These are phyloP conservation scores for Ophiostoma ips DNA, from an alignment of 2,329 filamentous ascomycete genomes.

Conservation along the genomic window DNA sequence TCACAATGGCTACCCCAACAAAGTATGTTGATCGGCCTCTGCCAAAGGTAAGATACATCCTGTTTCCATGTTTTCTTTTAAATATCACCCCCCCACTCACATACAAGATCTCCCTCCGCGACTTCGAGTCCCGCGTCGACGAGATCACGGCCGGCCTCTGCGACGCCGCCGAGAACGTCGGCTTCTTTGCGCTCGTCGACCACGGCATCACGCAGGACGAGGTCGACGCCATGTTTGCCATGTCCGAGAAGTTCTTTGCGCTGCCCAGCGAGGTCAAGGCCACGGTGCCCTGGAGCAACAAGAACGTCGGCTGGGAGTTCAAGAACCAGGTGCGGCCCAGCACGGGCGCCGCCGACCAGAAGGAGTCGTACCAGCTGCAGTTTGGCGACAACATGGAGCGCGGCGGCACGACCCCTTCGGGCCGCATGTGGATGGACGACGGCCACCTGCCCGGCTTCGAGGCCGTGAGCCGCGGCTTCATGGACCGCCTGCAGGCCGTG, in stretches of 20 bases:
- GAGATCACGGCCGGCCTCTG: conserved; percentile 38
- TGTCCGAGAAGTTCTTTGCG: conserved; percentile 34
- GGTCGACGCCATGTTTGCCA: conserved; percentile 27
- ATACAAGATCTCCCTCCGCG: conserved; percentile 34
- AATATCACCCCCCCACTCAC: not conserved
- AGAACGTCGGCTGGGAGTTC: conserved; percentile 49
- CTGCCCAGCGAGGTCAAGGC: conserved; percentile 37
- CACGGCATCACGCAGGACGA: conserved; percentile 28
- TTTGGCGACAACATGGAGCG: conserved; percentile 37
- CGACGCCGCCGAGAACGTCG: conserved; percentile 40
- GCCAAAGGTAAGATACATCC: conserved; percentile 9
- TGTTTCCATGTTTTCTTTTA: not conserved
- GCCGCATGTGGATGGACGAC: conserved; percentile 33
- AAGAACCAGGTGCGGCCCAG: conserved; percentile 43
- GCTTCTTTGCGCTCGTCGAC: conserved; percentile 43
- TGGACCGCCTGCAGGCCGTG: conserved; percentile 37
- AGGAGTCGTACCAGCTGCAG: conserved; percentile 50
- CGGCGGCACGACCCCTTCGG: conserved; percentile 23
- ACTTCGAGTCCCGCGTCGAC: conserved; percentile 38
- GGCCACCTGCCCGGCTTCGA: conserved; percentile 33
- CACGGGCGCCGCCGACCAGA: conserved; percentile 43
- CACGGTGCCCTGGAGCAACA: conserved; percentile 37
- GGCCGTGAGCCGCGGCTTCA: conserved; percentile 32
- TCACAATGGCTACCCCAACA: conserved; percentile 11
- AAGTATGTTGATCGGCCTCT: conserved; percentile 10